These are phyloP conservation scores for Litchi chinensis DNA, from an alignment of 345 rosid genomes.

Conservation along the genomic window DNA sequence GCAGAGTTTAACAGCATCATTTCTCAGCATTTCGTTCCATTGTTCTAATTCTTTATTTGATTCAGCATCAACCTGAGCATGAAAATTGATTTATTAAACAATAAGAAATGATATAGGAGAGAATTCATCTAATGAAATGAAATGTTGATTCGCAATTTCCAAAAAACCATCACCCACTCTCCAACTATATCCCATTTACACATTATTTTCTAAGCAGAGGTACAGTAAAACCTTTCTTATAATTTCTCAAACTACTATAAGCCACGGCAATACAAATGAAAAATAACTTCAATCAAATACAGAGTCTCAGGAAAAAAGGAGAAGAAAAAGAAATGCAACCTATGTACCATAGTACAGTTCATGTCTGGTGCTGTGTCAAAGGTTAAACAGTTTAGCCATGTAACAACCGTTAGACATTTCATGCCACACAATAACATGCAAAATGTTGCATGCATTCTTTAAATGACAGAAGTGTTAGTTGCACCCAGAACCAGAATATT, in stretches of 20 bases:
- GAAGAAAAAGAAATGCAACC: too few species aligned
- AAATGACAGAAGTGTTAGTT: neutral
- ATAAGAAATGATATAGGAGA: neutral
- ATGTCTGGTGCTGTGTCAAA: neutral
- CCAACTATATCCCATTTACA: neutral
- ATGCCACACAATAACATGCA: neutral
- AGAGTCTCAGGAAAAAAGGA: neutral
- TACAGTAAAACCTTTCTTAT: neutral
- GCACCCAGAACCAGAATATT: neutral
- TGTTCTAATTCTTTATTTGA: conserved; percentile 93
- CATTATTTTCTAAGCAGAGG: neutral
- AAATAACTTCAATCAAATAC: neutral
- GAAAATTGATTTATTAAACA: conserved; percentile 18
- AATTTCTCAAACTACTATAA: neutral
- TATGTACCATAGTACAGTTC: neutral
- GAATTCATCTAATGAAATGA: neutral
- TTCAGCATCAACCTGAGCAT: conserved; percentile 75
- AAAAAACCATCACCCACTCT: neutral
- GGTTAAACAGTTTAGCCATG: neutral
- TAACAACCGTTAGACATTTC: neutral
- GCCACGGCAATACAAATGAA: neutral
- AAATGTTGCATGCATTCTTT: neutral
- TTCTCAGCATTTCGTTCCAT: conserved; percentile 93
- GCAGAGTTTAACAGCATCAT: conserved; percentile 82
- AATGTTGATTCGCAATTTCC: neutral